Percentiles rank a stretch among this genome's conserved stretches.
Conservation (phyloP, 208 protist species). For the Tritrichomonas foetus region DNA sequence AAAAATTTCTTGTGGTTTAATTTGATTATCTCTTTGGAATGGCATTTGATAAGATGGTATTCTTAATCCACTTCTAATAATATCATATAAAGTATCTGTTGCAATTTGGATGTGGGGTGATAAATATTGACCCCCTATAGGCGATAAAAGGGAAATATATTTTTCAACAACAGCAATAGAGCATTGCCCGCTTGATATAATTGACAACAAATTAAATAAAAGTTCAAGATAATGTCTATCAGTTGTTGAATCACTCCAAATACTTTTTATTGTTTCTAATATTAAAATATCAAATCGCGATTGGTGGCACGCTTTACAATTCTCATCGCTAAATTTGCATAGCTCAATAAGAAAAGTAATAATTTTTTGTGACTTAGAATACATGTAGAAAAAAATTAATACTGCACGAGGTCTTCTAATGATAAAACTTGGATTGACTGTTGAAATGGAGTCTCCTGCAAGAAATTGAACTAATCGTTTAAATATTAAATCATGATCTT, state of each 20-base stretch:
- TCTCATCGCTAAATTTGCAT: neutral
- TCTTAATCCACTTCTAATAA: too few species aligned
- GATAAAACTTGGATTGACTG: neutral
- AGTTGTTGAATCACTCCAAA: neutral
- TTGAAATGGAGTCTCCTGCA: neutral
- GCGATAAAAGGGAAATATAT: neutral
- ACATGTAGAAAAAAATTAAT: neutral
- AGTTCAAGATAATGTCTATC: neutral
- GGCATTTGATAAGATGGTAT: too few species aligned
- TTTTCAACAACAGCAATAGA: neutral
- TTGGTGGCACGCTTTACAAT: neutral
- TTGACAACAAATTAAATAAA: neutral
- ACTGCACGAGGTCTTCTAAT: neutral
- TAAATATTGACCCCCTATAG: neutral
- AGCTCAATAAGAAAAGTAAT: neutral
- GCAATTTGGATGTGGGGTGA: neutral
- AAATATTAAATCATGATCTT: neutral
- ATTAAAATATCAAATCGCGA: neutral
- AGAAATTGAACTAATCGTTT: neutral
- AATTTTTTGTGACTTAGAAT: neutral
- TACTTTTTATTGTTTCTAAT: neutral
- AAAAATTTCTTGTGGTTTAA: too few species aligned
- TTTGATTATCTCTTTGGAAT: too few species aligned
- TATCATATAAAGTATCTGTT: too few species aligned
- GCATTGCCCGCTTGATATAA: neutral